phyloP scores from a whole-genome alignment of 2,329 filamentous ascomycete species.

The Epichloe glyceriae region DNA sequence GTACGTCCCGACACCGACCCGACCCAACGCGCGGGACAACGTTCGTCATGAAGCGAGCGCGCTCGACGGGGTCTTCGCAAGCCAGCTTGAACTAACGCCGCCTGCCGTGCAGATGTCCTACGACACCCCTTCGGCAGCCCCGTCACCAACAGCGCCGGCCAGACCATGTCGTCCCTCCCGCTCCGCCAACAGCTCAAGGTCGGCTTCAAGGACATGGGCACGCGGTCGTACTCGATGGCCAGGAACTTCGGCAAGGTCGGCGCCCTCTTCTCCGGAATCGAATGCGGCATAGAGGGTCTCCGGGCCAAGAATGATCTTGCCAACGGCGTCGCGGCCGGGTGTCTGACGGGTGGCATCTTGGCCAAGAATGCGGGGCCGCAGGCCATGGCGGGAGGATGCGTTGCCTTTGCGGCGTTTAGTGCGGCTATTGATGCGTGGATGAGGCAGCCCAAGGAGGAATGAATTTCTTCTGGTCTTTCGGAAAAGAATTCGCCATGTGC shows the following conservation, averaged over 20 bases:
- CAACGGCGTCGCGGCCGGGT: slow-evolving; percentile 81
- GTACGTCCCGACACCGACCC: slow-evolving; percentile 40
- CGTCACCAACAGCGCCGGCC: slow-evolving; percentile 23
- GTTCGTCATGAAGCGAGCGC: too few species aligned
- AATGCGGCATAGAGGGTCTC: slow-evolving; percentile 88
- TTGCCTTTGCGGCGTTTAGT: slow-evolving; percentile 85
- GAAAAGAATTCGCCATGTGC: background rate
- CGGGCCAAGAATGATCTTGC: slow-evolving; percentile 86
- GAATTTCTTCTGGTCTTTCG: slow-evolving; percentile 7
- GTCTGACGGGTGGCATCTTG: slow-evolving; percentile 79
- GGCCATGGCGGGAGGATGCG: slow-evolving; percentile 76
- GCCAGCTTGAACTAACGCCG: too few species aligned
- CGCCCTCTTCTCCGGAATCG: slow-evolving; percentile 79
- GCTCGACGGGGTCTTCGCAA: too few species aligned
- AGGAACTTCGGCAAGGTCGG: slow-evolving; percentile 95
- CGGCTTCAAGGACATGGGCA: slow-evolving; percentile 93
- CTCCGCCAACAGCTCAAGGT: slow-evolving; percentile 68
- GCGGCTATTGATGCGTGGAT: slow-evolving; percentile 88
- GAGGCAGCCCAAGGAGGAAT: slow-evolving; percentile 58
- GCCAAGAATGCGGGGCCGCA: slow-evolving; percentile 80
- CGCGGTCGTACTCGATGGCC: slow-evolving; percentile 66
- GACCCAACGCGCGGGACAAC: background rate
- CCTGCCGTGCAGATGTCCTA: slow-evolving; percentile 69
- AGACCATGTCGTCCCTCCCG: slow-evolving; percentile 49
- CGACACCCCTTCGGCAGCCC: slow-evolving; percentile 66